These are phyloP conservation scores for Rosellinia necatrix DNA, from an alignment of 2,329 filamentous ascomycete species.

Conservation along the genomic window DNA sequence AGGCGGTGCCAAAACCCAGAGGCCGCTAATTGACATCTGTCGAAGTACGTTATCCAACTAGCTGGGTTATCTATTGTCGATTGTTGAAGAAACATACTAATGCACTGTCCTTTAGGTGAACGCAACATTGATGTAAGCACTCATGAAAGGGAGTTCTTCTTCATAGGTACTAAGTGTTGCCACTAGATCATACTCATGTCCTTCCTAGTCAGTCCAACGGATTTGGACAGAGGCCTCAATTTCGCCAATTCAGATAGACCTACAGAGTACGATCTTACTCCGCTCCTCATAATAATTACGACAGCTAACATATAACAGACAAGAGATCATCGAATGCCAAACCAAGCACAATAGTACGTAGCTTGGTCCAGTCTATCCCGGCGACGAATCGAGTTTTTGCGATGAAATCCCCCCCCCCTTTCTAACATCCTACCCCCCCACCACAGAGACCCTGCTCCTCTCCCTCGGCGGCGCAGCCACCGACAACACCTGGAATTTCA, in stretches of 20 bases:
- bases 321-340: conserved; percentile 65
- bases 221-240: conserved; percentile 55
- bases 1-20: conserved; percentile 3
- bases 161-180: neutral
- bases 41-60: too few relatives aligned
- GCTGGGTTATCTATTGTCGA: conserved; percentile 44
- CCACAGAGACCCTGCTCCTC: conserved; percentile 65
- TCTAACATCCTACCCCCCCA: too few relatives aligned
- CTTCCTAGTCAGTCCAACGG: conserved; percentile 63
- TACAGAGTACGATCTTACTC: conserved; percentile 60
- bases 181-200: conserved; percentile 65
- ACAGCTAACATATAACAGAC: conserved; percentile 35
- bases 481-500: conserved; percentile 67
- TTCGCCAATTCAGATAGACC: conserved; percentile 67
- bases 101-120: conserved; percentile 40
- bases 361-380: too few relatives aligned
- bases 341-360: conserved; percentile 51
- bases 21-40: conserved; percentile 36
- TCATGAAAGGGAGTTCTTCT: neutral
- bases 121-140: conserved; percentile 49
- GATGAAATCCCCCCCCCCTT: neutral
- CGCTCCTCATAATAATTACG: neutral
- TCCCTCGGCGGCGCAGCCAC: conserved; percentile 71
- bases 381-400: too few relatives aligned
- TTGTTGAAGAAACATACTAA: neutral